Base-by-base conservation (phyloP, 2,329 filamentous ascomycete species). In the Fusarium sp. region DNA sequence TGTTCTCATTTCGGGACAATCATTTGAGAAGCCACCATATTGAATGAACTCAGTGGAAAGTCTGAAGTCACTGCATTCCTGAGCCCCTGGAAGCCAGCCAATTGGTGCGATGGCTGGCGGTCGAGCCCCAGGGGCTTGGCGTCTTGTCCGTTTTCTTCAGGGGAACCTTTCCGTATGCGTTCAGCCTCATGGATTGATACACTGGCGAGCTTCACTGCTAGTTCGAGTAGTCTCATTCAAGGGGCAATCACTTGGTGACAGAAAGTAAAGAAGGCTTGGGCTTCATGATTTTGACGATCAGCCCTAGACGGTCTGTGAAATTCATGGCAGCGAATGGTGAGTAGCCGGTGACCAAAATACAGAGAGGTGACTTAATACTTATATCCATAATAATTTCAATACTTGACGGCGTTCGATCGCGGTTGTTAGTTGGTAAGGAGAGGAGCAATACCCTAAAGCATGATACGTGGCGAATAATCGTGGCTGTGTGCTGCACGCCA, bases 401-500 rank as follows among this genome's bases (percentile, higher is more conserved):
- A 53, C 28, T 28, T 6, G 23, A 53, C 19, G 7, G 13, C 6
- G 47, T 33, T 33, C 3, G 5, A 53, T 5, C 9, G 8, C 12
- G 19, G 7, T 15, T 18, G 7, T n/a, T n/a, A 11, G 9, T 28
- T 16, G 18, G 3, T 4, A 18, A 28, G 9, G 9, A 21, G 19
- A 38, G 28, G 50, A 54, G 10, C 33, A 16, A 54, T 38, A 23
- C 30, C 47, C 28, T 50, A 21, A 25, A 38, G 30, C 30, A 23
- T 30, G 23, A 42, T 1, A 38, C 37, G 59, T 43, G 59, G 59
- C 59, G 28, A 37, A 16, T 23, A 19, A 23, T 23, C 33, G 63
- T 67, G 63, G 64, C 46, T 60, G 30, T 60, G 25, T 16, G 6
- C 2, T 19, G 46, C 56, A 40, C 42, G 33, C 66, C 49, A 60